These are phyloP conservation scores for Metarhizium album DNA, from an alignment of 2,329 filamentous ascomycete genomes.

Conservation along the genomic window DNA sequence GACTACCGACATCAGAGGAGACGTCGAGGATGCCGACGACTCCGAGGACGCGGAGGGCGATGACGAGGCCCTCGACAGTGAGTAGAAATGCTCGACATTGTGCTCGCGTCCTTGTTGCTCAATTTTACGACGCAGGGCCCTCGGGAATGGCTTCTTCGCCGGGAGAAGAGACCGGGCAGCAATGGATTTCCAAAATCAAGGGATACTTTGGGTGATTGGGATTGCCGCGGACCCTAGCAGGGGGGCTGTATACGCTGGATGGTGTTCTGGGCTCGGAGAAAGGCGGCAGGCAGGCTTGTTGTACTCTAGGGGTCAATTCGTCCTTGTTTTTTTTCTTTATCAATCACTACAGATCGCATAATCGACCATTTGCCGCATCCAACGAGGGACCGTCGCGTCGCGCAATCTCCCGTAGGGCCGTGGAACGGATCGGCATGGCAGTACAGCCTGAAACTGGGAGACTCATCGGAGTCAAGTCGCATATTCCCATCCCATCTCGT, in stretches of 20 bases:
- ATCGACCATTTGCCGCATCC: background rate
- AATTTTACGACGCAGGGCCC: background rate
- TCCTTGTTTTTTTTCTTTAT: background rate
- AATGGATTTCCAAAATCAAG: background rate
- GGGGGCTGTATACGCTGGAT: background rate
- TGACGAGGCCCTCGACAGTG: constrained; percentile 8
- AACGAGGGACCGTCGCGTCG: too few relatives aligned
- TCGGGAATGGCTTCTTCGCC: background rate
- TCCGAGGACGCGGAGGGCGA: constrained; percentile 12
- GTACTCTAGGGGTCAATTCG: background rate
- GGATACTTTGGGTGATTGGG: background rate
- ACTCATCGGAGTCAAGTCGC: too few relatives aligned
- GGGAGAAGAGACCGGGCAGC: background rate
- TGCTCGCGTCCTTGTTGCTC: background rate
- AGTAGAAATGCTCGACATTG: constrained; percentile 5
- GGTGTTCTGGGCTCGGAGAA: background rate
- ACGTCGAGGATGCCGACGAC: constrained; percentile 11
- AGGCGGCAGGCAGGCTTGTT: background rate
- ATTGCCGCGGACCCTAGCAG: background rate
- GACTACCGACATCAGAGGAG: constrained; percentile 15
- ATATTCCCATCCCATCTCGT: too few relatives aligned
- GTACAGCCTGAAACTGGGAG: too few relatives aligned
- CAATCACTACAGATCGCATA: background rate
- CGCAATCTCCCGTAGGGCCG: too few relatives aligned
- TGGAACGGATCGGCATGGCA: too few relatives aligned